Base-by-base conservation (phyloP, 2,329 filamentous ascomycete genomes). In the Bertia moriformis region DNA sequence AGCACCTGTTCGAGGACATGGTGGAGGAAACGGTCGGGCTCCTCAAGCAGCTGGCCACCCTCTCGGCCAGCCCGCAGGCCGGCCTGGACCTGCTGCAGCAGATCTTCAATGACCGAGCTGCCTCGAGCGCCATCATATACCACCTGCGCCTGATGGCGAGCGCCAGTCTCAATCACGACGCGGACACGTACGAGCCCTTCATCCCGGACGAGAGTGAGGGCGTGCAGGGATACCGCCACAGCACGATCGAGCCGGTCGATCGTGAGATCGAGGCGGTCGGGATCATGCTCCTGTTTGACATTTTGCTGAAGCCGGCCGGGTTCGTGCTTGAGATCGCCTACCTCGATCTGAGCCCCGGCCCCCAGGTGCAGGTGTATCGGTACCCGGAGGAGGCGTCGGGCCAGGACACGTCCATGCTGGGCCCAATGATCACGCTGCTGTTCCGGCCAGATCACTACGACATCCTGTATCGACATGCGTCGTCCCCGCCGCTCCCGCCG, bases 181-280 rank as follows among this genome's bases (percentile, higher is more conserved):
- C 72, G 1, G 70, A 68, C 13, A 65, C 71, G 22, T 95, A 87
- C 52, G 67, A 77, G 47, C 73, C 74, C 4, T 96, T 86, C 54
- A 69, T 93, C 18, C 60, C 65, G 4, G 71, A 74, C 39, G 64
- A 59, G n/a, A 53, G 57, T 24, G 65, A 65, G 38, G 63, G 67
- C 2, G 63, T 91, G 24, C 69, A 75, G 13, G 66, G 75, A 18
- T 89, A 91, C 57, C 85, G 82, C 53, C 57, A 67, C 29, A 67
- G 71, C 13, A 71, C 70, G 43, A 77, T 96, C 45, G 81, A 93
- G 54, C 74, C 82, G 0, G 69, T 79, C 14, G 72, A 79, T 47
- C 75, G 78, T 38, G 89, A 96, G 61, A 93, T 96, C 45, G 91
- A 98, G 48, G 78, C 95, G 49, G 64, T 94, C n/a, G 84, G 85